Evolutionary conservation across 805 yeast genomes (phyloP), one percentile per base, ranked within the genome.

Genomic region (Candida xyloterini): DNA sequence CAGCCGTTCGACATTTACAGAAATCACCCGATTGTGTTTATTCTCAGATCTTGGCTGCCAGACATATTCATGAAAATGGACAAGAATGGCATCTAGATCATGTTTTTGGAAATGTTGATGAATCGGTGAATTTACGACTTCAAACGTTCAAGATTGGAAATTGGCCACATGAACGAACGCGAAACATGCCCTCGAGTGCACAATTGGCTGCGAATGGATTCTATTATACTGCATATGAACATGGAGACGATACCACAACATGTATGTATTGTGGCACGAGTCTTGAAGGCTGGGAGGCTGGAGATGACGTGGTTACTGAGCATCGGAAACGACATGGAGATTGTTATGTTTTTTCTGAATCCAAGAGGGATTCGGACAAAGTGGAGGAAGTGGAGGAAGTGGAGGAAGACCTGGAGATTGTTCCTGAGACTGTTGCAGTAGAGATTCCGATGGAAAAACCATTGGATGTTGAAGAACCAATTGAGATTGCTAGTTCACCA

Each of bases 231-330:
- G 84, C 87, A 2, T 46, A 56, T 20, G 61, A 66, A 3, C 53
- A 55, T n/a, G 57, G 59, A 11, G 78, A 73, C 37, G 84, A 80
- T 55, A 68, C 74, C 20, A 78, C 78, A 1, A 65, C 75, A 2
- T 85, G 95, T 56, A 66, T 75, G 47, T 77, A 76, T 53, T 85
- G 95, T 59, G 76, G 74, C 9, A 63, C 73, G 14, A 72, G 81
- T 0, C 61, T 76, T 11, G 84, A 83, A 38, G 89, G 88, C 3
- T 85, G 95, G 95, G 84, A 75, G 42, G 55, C 60, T 1, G 69
- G 65, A 2, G 93, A 86, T 59, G 78, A 74, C 42, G 91, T 90
- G 0, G 43, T 70, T 7, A 65, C 49, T 11, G 88, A 79, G 47
- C 93, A 84, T 53, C 46, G 53, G n/a, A 58, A 62, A 38, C 55